Evolutionary conservation across 176 grass and related monocot genomes (phyloP), one percentile per base, ranked within the genome.

Genomic region (Triticum timopheevii): DNA sequence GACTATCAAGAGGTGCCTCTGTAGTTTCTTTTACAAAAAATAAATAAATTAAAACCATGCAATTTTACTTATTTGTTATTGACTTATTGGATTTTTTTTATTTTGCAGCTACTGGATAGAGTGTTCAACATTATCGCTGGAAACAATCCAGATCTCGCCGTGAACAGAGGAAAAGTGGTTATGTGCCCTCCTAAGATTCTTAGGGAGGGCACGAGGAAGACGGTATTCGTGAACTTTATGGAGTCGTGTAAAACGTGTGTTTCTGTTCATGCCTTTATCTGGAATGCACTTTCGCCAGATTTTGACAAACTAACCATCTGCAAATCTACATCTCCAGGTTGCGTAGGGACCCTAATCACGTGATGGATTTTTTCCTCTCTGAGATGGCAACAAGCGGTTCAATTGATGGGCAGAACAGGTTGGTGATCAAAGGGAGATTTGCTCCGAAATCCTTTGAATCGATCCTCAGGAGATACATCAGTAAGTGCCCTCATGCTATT

Each of bases 141-240:
- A 83, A 92, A 98, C 58, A 95, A 98, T 81, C 96, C 93, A 44
- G 96, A 94, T 89, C 90, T 95, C 82, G 86, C 95, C 65, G 93
- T 86, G 44, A 91, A 93, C 45, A 86, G 91, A 71, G 85, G 89
- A 17, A 87, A 87, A 20, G 92, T 88, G 20, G 91, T 95, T 13
- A 98, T 98, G 93, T 90, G 89, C 83, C 84, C 88, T 11, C 93
- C 95, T 16, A 91, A 87, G 39, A 88, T 98, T 91, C 95, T 98
- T 22, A 90, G 95, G 82, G 93, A 98, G 64, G 96, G 93, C 71
- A 94, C 92, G 34, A 98, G 92, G 85, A 98, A 92, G 88, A 98
- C 91, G 8, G 93, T 98, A 36, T 98, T 98, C 76, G 92, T 95
- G 19, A 95, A 98, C 82, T 98, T 98, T 30, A 98, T 98, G 93